A percentile compares a stretch with the other conserved stretches of the same genome.
Conservation (phyloP, 441 rosid genomes). For the Eutrema salsugineum region DNA sequence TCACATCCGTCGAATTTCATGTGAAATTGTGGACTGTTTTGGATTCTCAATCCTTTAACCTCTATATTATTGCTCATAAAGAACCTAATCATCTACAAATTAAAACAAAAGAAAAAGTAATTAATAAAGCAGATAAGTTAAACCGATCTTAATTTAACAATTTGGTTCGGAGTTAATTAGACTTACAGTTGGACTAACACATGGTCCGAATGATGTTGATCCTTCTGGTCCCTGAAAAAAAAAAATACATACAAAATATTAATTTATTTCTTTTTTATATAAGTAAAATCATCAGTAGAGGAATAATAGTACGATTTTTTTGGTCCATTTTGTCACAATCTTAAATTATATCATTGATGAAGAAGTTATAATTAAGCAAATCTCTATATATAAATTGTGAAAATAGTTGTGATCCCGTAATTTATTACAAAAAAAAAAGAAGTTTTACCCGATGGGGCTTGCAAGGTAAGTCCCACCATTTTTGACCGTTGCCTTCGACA, state of each 20-base stretch:
- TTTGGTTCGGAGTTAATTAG: neutral
- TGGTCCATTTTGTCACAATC: neutral
- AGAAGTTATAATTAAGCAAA: neutral
- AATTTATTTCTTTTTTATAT: neutral
- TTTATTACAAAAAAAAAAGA: neutral
- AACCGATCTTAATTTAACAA: neutral
- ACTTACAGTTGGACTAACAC: constrained; percentile 90
- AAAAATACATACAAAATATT: neutral
- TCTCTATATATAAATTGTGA: neutral
- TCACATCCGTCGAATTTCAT: constrained; percentile 95
- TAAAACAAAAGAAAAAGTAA: neutral
- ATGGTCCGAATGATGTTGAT: constrained; percentile 55
- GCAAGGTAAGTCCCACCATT: constrained; percentile 99
- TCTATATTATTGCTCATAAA: constrained; percentile 90
- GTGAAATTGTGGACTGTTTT: constrained; percentile 94
- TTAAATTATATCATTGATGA: neutral
- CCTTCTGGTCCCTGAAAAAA: constrained; percentile 67
- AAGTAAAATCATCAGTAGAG: neutral
- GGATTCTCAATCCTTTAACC: constrained; percentile 61
- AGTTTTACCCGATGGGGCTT: constrained; percentile 94
- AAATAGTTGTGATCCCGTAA: neutral
- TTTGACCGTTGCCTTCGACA: constrained; percentile 92
- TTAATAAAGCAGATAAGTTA: neutral
- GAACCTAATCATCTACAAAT: constrained; percentile 71
- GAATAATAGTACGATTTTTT: constrained; percentile 15